Conservation (phyloP, 78 protist genomes). For the Dictyostelium citrinum region DNA sequence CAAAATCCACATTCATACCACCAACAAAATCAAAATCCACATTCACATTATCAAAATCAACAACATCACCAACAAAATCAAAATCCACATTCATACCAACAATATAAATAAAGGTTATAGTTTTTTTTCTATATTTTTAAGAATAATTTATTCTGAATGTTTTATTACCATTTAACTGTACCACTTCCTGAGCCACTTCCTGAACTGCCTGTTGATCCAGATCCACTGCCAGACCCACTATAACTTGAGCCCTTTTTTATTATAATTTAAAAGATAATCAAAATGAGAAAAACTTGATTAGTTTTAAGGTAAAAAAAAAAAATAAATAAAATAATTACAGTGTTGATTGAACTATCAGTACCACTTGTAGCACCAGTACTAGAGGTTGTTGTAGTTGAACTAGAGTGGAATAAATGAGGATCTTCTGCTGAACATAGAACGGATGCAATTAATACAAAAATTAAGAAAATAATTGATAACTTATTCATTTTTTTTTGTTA, state of each 20-base stretch:
- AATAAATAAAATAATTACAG: background rate
- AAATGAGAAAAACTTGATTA: no score
- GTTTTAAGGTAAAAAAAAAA: no score
- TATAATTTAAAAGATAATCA: no score
- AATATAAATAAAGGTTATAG: no score
- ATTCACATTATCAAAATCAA: background rate
- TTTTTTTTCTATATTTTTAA: no score
- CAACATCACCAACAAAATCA: background rate
- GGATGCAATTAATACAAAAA: background rate
- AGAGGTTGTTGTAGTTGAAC: background rate
- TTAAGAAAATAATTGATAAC: background rate
- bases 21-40: background rate
- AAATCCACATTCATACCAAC: background rate
- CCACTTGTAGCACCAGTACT: background rate
- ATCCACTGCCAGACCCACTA: background rate
- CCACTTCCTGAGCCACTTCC: background rate
- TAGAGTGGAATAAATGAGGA: background rate
- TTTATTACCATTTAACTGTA: background rate
- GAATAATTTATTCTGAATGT: no score
- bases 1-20: background rate
- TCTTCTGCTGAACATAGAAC: background rate
- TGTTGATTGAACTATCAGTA: background rate
- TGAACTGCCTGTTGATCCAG: background rate
- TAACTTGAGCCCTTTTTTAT: background rate
- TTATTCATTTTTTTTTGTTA: background rate